A percentile compares a stretch with the other conserved stretches of the same genome.
Conservation (phyloP, 2,329 filamentous ascomycete genomes). For the Fusarium veterinarium region DNA sequence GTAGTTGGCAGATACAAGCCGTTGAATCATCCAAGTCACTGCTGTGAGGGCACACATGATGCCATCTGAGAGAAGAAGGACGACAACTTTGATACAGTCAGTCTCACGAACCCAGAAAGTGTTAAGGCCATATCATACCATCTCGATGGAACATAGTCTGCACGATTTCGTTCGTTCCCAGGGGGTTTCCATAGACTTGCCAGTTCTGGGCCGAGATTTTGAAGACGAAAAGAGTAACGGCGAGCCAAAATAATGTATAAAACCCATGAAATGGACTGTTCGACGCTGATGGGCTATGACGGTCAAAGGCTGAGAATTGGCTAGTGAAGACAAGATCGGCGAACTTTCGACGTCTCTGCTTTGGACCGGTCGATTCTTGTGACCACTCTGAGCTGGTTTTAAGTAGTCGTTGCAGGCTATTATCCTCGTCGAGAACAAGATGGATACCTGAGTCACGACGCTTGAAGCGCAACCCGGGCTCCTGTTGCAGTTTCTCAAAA, state of each 20-base stretch:
- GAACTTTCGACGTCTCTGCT: conserved; percentile 47
- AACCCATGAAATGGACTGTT: conserved; percentile 82
- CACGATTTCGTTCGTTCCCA: conserved; percentile 79
- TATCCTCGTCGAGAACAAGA: conserved; percentile 46
- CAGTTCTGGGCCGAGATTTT: conserved; percentile 77
- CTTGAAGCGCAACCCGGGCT: conserved; percentile 27
- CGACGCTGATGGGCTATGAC: conserved; percentile 72
- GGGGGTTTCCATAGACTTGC: conserved; percentile 72
- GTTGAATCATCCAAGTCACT: conserved; percentile 74
- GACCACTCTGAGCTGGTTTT: conserved; percentile 40
- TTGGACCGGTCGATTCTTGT: conserved; percentile 31
- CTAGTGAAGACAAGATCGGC: conserved; percentile 74
- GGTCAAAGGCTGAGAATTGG: conserved; percentile 80
- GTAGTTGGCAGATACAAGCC: conserved; percentile 66
- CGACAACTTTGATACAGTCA: conserved; percentile 54
- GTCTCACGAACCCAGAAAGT: background rate
- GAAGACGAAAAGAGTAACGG: conserved; percentile 72
- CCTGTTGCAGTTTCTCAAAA: conserved; percentile 10
- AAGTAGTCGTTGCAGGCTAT: conserved; percentile 45
- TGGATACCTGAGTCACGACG: conserved; percentile 42
- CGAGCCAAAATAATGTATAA: conserved; percentile 83
- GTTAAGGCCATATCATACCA: conserved; percentile 45
- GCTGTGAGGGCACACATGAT: conserved; percentile 74
- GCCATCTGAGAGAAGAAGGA: conserved; percentile 72
- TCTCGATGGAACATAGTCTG: conserved; percentile 71